Base-by-base conservation (phyloP, 129 eudicot species). In the Chrysanthemum seticuspe region DNA sequence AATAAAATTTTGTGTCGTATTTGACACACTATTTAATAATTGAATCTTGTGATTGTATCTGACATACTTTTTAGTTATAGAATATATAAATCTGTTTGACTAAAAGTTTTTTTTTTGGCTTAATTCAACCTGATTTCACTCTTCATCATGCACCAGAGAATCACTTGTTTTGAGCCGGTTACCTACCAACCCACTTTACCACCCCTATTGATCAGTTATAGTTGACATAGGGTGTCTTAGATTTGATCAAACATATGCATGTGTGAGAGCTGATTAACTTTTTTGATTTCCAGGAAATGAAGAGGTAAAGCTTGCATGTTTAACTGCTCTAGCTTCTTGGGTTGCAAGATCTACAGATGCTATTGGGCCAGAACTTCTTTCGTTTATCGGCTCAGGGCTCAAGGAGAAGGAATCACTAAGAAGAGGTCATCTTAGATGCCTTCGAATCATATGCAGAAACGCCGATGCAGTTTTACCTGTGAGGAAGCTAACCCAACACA, bases 341-440 rank as follows among this genome's bases (percentile, higher is more conserved):
- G 87, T 82, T 47, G 86, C 82, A 76, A 84, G 86, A 82, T 85
- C 90, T 45, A 84, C 83, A 2, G 92, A 85, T 76, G 85, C 87
- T 63, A 56, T 91, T 23, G 81, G 81, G 77, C 84, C 90, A 12
- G 91, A 91, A 68, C 58, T 95, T 10, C 74, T 91, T 67, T 83
- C 96, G 34, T 88, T 88, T 70, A 36, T 88, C 65, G 72, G 76
- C 59, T 91, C 92, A 74, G 99, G 99, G 64, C 82, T 95, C 67
- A 95, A 88, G 71, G 99, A 95, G 96, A 95, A 95, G 79, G 99
- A 95, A 72, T 68, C 85, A 14, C 68, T 95, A 69, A 80, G 97
- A 85, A 88, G 97, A 83, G 94, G 84, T 65, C 87, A 91, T 81
- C 97, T 95, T 75, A 91, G 97, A 73, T 90, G 91, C 73, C 70